Base-by-base conservation (phyloP, 305 asterid species). In the Andrographis paniculata region DNA sequence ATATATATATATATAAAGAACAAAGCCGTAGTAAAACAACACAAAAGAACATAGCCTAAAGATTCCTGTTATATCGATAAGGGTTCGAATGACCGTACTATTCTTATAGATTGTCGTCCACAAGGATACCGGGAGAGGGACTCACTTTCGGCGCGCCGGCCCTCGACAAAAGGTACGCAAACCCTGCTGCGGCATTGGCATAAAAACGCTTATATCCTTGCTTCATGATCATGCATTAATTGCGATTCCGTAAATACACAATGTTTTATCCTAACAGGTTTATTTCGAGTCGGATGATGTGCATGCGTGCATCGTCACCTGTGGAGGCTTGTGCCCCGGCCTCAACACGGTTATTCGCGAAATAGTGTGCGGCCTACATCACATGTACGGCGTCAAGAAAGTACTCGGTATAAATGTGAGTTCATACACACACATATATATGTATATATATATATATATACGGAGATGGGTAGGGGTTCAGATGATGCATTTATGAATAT, bases 311-410 rank as follows among this genome's bases (percentile, higher is more conserved):
- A 86, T 91, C 23, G 96, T 91, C 45, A 91, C 96, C 0, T 91
- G 98, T 35, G 98, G 98, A 45, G 96, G 98, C 18, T 65, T 91
- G 64, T 91, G 98, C 69, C 98, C 96, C 12, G 98, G 98, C 16
- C 75, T 89, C 53, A 89, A 89, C 63, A 86, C 98, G 2, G 96
- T 91, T 55, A 86, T 80, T 54, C 71, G 98, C 63, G 98, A 91
- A 69, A 74, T 91, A 20, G 98, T 91, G 5, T 83, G 94, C 17
- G 79, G 94, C 58, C 66, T 91, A 50, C 41, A 80, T 49, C 65
- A 86, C 53, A 86, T 86, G 94, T 86, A 91, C 52, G 98, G 93
- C 37, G 98, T 82, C 15, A 75, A 59, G 38, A 70, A 63, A 17
- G 96, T 91, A 27, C 58, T 71, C 20, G 98, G 98, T 27, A 91